Evolutionary conservation across 306 rosid species (phyloP).

Genomic region (Vigna trinervia): DNA sequence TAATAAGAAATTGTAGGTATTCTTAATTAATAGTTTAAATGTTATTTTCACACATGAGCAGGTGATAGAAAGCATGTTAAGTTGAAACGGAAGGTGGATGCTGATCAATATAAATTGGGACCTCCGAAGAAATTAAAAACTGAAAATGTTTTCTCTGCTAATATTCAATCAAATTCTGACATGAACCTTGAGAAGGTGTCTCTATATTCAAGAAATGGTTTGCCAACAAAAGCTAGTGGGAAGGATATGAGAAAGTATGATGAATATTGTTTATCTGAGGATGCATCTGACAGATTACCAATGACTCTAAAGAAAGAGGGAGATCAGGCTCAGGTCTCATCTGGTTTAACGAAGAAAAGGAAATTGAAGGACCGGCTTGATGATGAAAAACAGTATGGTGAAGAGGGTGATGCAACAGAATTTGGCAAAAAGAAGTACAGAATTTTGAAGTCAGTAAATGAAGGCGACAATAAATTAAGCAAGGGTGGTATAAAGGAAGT

Average conservation of each 20-base stretch:
- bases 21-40: constrained; percentile 22
- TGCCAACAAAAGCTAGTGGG: constrained; percentile 48
- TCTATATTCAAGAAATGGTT: constrained; percentile 48
- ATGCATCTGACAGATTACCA: constrained; percentile 45
- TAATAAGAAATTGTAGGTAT: constrained; percentile 10
- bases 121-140: constrained; percentile 59
- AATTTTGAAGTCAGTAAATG: constrained; percentile 48
- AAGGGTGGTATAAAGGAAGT: constrained; percentile 49
- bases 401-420: constrained; percentile 59
- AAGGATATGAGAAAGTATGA: constrained; percentile 54
- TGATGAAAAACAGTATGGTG: constrained; percentile 44
- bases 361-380: constrained; percentile 61
- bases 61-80: constrained; percentile 56
- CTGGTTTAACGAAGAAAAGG: constrained; percentile 61
- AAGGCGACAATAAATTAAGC: constrained; percentile 52
- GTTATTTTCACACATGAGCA: constrained; percentile 39
- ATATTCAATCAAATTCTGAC: constrained; percentile 49
- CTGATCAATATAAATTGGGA: constrained; percentile 56
- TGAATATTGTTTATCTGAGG: constrained; percentile 56
- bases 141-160: constrained; percentile 43
- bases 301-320: constrained; percentile 54
- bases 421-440: constrained; percentile 51
- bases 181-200: constrained; percentile 49
- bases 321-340: constrained; percentile 51
- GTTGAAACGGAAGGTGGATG: constrained; percentile 58